Evolutionary conservation across 345 rosid genomes (phyloP).

Genomic region (Eucalyptus tenuipes): DNA sequence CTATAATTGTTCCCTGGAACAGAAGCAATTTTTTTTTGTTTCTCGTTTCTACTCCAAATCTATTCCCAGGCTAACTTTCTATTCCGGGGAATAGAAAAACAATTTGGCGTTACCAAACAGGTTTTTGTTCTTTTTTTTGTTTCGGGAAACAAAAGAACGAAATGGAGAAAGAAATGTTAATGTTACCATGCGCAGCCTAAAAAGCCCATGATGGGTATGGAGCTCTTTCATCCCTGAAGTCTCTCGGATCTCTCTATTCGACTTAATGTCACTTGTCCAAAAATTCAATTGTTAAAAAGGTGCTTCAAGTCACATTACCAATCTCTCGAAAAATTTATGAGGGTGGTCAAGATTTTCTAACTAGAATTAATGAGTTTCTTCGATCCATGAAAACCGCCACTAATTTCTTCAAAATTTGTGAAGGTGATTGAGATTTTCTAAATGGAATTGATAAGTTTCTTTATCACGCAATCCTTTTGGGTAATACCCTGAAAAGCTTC

Average conservation of each 20-base stretch:
- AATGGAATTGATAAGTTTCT: not conserved
- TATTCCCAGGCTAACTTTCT: too few relatives aligned
- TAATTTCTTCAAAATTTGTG: not conserved
- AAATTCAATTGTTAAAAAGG: not conserved
- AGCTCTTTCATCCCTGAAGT: not conserved
- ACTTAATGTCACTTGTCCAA: not conserved
- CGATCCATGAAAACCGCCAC: too few relatives aligned
- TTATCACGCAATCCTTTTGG: not conserved
- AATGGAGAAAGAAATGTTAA: too few relatives aligned
- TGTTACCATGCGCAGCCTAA: too few relatives aligned
- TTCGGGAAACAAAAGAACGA: too few relatives aligned
- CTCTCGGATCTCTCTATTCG: not conserved
- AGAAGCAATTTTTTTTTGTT: too few relatives aligned
- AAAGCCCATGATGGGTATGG: not conserved
- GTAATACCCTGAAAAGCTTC: rapidly evolving
- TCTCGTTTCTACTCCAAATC: too few relatives aligned
- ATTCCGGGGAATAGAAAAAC: too few relatives aligned
- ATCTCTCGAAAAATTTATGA: not conserved
- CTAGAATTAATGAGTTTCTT: not conserved
- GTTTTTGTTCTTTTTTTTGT: too few relatives aligned
- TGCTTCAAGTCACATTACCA: not conserved
- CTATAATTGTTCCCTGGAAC: too few relatives aligned
- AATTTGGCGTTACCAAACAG: too few relatives aligned
- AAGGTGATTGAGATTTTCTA: not conserved
- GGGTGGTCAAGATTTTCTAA: not conserved